Conservation (phyloP, 257 asterid genomes). For the Verbena officinalis region DNA sequence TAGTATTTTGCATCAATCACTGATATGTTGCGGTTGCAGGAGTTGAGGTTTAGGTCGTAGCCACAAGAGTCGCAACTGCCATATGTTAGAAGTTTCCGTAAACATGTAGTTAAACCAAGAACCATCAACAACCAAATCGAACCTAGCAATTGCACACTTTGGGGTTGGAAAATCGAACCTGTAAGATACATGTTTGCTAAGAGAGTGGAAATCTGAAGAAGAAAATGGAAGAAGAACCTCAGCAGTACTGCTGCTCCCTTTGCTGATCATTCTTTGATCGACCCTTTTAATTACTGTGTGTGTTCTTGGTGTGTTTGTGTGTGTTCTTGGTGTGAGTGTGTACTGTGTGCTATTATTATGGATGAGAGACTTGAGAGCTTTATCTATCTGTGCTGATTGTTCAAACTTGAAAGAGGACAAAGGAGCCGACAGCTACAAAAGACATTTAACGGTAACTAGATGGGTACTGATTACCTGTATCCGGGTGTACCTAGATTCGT, state of each 20-base stretch:
- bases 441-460: slow-evolving; percentile 42
- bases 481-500: slow-evolving; percentile 26
- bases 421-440: slow-evolving; percentile 8
- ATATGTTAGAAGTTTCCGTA: neutral
- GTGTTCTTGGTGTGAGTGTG: slow-evolving; percentile 11
- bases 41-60: slow-evolving; percentile 52
- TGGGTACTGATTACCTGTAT: slow-evolving; percentile 24
- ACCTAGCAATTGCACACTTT: too few species aligned
- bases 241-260: neutral
- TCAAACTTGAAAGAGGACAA: neutral
- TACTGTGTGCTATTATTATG: neutral
- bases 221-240: slow-evolving; percentile 25
- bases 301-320: slow-evolving; percentile 7
- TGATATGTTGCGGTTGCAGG: slow-evolving; percentile 49
- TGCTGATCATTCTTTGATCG: slow-evolving; percentile 23
- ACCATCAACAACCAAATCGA: too few species aligned
- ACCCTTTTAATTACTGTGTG: neutral
- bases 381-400: slow-evolving; percentile 6
- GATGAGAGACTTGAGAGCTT: neutral
- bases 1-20: slow-evolving; percentile 43
- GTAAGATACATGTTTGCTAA: slow-evolving; percentile 36
- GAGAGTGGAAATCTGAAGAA: slow-evolving; percentile 18
- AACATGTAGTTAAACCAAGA: too few species aligned
- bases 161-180: slow-evolving; percentile 30
- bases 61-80: slow-evolving; percentile 69